Conservation (phyloP, 106 monocot species). For the Platanthera guangdongensis region DNA sequence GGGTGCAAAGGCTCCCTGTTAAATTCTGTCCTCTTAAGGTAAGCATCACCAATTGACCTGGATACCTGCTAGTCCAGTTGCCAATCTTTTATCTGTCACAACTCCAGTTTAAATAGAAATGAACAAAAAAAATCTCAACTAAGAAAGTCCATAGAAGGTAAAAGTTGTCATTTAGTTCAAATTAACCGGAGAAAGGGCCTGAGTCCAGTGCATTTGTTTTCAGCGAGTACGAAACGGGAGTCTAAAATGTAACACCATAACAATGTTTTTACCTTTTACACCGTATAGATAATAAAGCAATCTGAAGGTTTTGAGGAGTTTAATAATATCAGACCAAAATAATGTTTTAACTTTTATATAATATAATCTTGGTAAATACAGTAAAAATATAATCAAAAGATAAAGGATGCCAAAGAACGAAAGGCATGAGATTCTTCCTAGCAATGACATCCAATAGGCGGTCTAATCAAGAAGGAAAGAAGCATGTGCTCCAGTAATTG, state of each 20-base stretch:
- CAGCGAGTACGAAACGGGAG: neutral
- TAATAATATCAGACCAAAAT: neutral
- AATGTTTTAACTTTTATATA: neutral
- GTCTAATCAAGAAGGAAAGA: neutral
- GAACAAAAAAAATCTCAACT: too few relatives aligned
- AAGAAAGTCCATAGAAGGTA: too few relatives aligned
- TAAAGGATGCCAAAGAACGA: neutral
- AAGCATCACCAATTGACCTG: conserved; percentile 72
- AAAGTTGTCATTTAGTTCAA: too few relatives aligned
- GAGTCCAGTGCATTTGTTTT: too few relatives aligned
- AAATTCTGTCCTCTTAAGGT: conserved; percentile 65
- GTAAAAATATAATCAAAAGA: neutral
- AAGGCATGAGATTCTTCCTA: neutral
- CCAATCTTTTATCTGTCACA: too few relatives aligned
- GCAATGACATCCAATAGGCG: neutral
- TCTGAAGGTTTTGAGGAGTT: neutral
- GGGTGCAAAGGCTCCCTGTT: conserved; percentile 51
- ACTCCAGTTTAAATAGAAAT: too few relatives aligned
- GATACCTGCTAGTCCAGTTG: conserved; percentile 37
- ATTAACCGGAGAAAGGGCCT: too few relatives aligned
- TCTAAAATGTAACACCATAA: too few relatives aligned
- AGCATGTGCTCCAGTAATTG: neutral
- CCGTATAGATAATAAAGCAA: neutral
- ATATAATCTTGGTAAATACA: too few relatives aligned
- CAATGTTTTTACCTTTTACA: neutral